Base-by-base conservation (phyloP, 305 asterid genomes). In the Solanum hybrid region DNA sequence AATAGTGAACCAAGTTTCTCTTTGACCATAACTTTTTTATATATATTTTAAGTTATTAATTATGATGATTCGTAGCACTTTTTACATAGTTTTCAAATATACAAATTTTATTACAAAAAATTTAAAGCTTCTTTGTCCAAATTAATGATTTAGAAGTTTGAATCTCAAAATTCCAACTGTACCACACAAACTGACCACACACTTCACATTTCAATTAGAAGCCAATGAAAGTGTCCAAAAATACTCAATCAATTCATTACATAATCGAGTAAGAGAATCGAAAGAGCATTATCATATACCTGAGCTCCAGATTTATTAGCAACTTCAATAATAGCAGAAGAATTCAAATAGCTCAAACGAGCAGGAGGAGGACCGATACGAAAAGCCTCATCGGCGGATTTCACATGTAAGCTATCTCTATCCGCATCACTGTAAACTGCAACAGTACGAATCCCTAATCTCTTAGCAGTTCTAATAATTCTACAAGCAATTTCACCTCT, bases 401-500 rank as follows among this genome's bases (percentile, higher is more conserved):
- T 95, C 60, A 95, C 99, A 87, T 97, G 99, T 92, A 97, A 92
- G 89, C 98, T 94, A 79, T 94, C 89, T 91, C 93, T 93, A 90
- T 96, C 99, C 22, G 98, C 99, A 86, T 97, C 99, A 89, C 99
- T 97, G 88, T 93, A 97, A 87, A 97, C 95, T 19, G 99, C 99
- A 24, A 97, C 99, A 0, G 99, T 93, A 80, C 91, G 98, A 89
- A 97, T 94, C 87, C 99, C 98, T 72, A 97, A 90, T 22, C 95
- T 88, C 92, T 93, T 95, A 40, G 99, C 99, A 2, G 99, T 96
- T 15, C 92, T 93, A 87, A 96, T 95, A 12, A 97, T 93, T 92
- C 99, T 92, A 94, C 99, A 97, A 26, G 99, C 99, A 64, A 97
- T 96, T 94, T 97, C 99, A 85, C 99, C 99, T 91, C 99, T 91